These are phyloP conservation scores for Blastomyces parvus DNA, from an alignment of 2,329 filamentous ascomycete species.

Conservation along the genomic window DNA sequence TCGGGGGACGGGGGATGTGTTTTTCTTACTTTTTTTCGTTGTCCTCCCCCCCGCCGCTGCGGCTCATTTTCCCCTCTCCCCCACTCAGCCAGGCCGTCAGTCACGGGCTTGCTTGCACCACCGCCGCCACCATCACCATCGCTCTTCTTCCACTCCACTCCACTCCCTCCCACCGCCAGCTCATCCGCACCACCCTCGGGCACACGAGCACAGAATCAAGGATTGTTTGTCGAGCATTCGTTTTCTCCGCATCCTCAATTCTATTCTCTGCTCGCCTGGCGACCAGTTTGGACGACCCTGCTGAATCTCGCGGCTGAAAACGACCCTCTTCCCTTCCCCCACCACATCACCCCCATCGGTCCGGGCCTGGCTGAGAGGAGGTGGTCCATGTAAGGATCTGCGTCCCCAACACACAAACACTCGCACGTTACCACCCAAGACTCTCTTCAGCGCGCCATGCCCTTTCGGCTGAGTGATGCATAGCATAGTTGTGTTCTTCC, in stretches of 20 bases:
- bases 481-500: neutral
- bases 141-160: neutral
- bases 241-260: neutral
- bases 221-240: neutral
- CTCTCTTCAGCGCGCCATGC: neutral
- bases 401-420: neutral
- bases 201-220: neutral
- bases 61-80: slow-evolving; percentile 7
- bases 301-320: neutral
- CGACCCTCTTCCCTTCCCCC: neutral
- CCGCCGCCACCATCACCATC: neutral
- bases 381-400: slow-evolving; percentile 7
- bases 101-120: slow-evolving; percentile 4
- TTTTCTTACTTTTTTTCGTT: neutral
- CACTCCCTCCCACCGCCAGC: neutral
- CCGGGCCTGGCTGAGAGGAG: no score
- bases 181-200: neutral
- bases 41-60: neutral
- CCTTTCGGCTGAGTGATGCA: neutral
- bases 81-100: neutral
- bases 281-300: neutral
- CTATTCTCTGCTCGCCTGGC: neutral
- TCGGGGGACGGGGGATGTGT: no score
- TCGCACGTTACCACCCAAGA: no score
- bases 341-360: neutral